phyloP scores from a whole-genome alignment of 2,329 filamentous ascomycete species.

The Lasiodiplodia theobromae region DNA sequence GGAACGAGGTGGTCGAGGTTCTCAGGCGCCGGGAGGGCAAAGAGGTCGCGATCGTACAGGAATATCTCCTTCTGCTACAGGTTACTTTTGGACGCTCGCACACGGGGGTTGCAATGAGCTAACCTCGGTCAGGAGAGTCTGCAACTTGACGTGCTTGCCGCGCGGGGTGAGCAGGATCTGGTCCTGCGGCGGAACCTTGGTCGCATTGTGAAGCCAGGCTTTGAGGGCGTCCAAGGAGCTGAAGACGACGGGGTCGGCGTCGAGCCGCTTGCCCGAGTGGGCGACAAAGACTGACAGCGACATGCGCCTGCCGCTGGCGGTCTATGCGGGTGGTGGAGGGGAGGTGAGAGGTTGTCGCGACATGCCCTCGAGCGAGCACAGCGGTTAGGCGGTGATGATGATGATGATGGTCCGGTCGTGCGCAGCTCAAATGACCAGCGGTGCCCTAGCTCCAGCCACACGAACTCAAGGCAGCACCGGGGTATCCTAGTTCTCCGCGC shows the following conservation, averaged over 20 bases:
- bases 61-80: constrained; percentile 78
- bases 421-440: constrained; percentile 28
- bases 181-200: constrained; percentile 75
- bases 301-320: constrained; percentile 63
- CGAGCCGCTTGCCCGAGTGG: constrained; percentile 87
- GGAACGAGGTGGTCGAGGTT: constrained; percentile 55
- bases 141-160: constrained; percentile 82
- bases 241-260: constrained; percentile 78
- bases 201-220: constrained; percentile 77
- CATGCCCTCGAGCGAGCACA: constrained; percentile 24
- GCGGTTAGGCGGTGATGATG: constrained; percentile 28
- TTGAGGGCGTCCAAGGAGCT: constrained; percentile 84
- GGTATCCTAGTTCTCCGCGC: neutral
- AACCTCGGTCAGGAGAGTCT: constrained; percentile 82
- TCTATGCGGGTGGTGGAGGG: constrained; percentile 13
- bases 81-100: neutral
- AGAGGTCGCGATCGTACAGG: constrained; percentile 79
- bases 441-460: constrained; percentile 25
- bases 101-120: constrained; percentile 34
- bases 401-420: constrained; percentile 36
- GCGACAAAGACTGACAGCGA: constrained; percentile 89
- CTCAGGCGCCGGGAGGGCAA: constrained; percentile 56
- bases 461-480: neutral
- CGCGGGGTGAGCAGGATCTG: constrained; percentile 87
- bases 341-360: constrained; percentile 9